These are phyloP conservation scores for Fomitopsis pinicola DNA, from an alignment of 1,284 basidiomycete genomes.

Conservation along the genomic window DNA sequence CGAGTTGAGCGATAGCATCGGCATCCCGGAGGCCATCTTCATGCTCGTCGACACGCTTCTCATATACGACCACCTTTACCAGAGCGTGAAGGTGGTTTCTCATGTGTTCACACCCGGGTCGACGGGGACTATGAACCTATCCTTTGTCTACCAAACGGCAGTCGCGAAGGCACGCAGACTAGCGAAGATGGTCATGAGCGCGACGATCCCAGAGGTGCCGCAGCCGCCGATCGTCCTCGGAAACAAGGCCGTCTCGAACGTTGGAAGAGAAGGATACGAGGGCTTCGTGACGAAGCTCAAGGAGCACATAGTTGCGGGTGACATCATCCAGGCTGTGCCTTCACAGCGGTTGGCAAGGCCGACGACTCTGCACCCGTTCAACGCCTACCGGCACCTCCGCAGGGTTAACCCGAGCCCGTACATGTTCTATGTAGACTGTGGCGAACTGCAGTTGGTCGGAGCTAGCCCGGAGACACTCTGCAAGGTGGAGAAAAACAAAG, in stretches of 20 bases:
- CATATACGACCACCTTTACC: slow-evolving; percentile 96
- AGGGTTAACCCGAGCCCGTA: slow-evolving; percentile 98
- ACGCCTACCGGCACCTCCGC: slow-evolving; percentile 90
- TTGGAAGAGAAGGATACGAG: slow-evolving; percentile 93
- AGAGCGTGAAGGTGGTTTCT: slow-evolving; percentile 91
- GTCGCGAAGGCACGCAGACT: slow-evolving; percentile 74
- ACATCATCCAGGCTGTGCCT: slow-evolving; percentile 99
- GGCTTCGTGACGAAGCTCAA: slow-evolving; percentile 90
- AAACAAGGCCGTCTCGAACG: slow-evolving; percentile 80
- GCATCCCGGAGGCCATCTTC: slow-evolving; percentile 93
- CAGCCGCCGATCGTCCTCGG: slow-evolving; percentile 71
- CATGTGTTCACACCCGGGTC: slow-evolving; percentile 86
- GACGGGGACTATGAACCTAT: slow-evolving; percentile 57
- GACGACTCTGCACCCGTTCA: slow-evolving; percentile 94
- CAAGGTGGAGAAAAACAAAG: slow-evolving; percentile 90
- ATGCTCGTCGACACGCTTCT: slow-evolving; percentile 95
- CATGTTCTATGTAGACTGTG: slow-evolving; percentile 98
- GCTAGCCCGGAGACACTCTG: slow-evolving; percentile 98
- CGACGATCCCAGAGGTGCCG: slow-evolving; percentile 59
- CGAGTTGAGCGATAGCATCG: slow-evolving; percentile 69
- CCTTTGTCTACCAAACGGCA: slow-evolving; percentile 81
- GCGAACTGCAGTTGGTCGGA: slow-evolving; percentile 90
- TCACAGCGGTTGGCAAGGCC: slow-evolving; percentile 86
- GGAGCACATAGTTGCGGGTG: slow-evolving; percentile 91
- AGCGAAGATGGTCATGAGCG: slow-evolving; percentile 59